Evolutionary conservation across 441 rosid species (phyloP).

Genomic region (Eugenia klotzschiana): DNA sequence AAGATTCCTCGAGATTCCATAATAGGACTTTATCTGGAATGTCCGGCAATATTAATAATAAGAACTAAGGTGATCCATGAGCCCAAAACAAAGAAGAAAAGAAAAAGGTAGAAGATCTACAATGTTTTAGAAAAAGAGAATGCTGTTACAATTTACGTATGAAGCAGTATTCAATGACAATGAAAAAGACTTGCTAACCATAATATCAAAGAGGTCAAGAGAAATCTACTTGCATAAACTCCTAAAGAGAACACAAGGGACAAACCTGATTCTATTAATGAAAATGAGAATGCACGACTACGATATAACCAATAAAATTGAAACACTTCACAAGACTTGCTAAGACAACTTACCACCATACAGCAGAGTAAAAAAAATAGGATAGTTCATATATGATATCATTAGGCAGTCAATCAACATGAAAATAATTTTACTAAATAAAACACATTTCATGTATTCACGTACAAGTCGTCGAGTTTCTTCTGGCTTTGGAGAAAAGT

Average conservation of each 20-base stretch:
- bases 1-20: conserved; percentile 83
- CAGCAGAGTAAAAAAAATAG: neutral
- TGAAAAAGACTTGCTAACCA: neutral
- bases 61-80: neutral
- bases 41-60: neutral
- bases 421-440: neutral
- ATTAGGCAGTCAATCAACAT: neutral
- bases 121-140: neutral
- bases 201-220: neutral
- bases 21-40: conserved; percentile 75
- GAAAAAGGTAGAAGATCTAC: neutral
- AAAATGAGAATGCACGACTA: neutral
- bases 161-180: neutral
- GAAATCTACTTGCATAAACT: neutral
- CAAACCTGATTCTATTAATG: neutral
- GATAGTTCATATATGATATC: neutral
- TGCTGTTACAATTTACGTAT: neutral
- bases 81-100: neutral
- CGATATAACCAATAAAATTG: neutral
- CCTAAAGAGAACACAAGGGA: neutral
- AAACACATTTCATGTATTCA: neutral
- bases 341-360: neutral
- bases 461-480: conserved; percentile 89
- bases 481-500: conserved; percentile 84
- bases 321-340: neutral